phyloP scores from a whole-genome alignment of 148 eudicot species.

The Vaccinium corymbosum region DNA sequence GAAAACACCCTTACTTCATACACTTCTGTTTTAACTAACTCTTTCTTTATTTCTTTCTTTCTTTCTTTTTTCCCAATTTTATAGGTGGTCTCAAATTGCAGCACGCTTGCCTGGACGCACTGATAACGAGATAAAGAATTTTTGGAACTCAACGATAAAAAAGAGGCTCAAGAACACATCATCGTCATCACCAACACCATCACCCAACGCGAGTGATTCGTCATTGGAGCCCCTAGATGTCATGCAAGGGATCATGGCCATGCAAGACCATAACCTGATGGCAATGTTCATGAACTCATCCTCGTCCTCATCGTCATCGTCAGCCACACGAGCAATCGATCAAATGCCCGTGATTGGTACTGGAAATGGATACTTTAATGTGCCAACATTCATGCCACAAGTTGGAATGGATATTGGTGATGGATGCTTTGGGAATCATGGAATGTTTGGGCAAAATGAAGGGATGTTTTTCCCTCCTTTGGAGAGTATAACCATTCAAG shows the following conservation, averaged over 20 bases:
- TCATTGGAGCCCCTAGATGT: slow-evolving; percentile 49
- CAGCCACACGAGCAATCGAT: slow-evolving; percentile 26
- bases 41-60: neutral
- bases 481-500: slow-evolving; percentile 40
- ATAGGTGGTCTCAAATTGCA: slow-evolving; percentile 91
- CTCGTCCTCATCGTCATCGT: slow-evolving; percentile 37
- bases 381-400: slow-evolving; percentile 39
- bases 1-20: slow-evolving; percentile 4
- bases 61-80: neutral
- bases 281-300: slow-evolving; percentile 46
- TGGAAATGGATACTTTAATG: slow-evolving; percentile 31
- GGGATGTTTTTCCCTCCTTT: slow-evolving; percentile 50
- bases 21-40: neutral
- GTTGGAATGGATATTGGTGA: slow-evolving; percentile 20
- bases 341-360: slow-evolving; percentile 20
- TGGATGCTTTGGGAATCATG: slow-evolving; percentile 22
- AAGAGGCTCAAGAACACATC: slow-evolving; percentile 63
- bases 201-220: slow-evolving; percentile 74
- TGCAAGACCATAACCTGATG: slow-evolving; percentile 40
- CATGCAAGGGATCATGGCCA: slow-evolving; percentile 30
- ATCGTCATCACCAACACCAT: slow-evolving; percentile 44
- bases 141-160: slow-evolving; percentile 91
- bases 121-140: slow-evolving; percentile 85
- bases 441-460: slow-evolving; percentile 36
- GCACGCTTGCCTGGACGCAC: slow-evolving; percentile 84